Base-by-base conservation (phyloP, 2,329 filamentous ascomycete genomes). In the Hypoxylon sp. region DNA sequence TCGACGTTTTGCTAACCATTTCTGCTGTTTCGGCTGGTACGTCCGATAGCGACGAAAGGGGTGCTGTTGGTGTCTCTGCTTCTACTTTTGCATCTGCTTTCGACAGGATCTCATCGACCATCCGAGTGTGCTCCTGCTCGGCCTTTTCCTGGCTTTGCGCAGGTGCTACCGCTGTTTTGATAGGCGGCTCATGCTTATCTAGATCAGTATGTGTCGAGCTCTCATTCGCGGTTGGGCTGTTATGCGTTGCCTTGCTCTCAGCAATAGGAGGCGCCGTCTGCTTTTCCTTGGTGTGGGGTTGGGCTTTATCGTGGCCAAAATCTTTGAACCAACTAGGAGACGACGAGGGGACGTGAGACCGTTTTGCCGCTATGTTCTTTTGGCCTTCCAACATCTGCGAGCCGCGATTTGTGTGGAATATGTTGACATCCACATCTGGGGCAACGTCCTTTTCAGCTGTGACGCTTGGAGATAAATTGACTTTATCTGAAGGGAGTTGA, bases 341-440 rank as follows among this genome's bases (percentile, higher is more conserved):
- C 13, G 70, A 49, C 19, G 68, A 62, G 3, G 70, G 61, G 6
- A 34, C 44, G 7, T 66, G 67, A 17, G 71, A 69, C 46, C 59
- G 68, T 39, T 64, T 64, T 49, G 54, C 63, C 41, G 65, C 62
- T 20, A 65, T 7, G 51, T 70, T 69, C 37, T 73, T 71, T 53
- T 78, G 49, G 19, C 68, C 64, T 49, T 77, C 71, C 26, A 85
- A 56, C 6, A 85, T 76, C 44, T 79, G 79, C 1, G 83, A 82
- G 32, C 62, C 65, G 26, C 62, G 62, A 55, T 69, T 71, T 1
- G 82, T 83, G 59, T 81, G 81, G 56, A 86, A 86, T 19, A 85
- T 71, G 50, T 83, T 80, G 52, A 84, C 68, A 56, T 84, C 77
- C 20, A 83, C 71, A 22, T 73, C 81, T 0, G 75, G 68, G 2